These are phyloP conservation scores for Aspergillus japonicus DNA, from an alignment of 2,329 filamentous ascomycete genomes.

Conservation along the genomic window DNA sequence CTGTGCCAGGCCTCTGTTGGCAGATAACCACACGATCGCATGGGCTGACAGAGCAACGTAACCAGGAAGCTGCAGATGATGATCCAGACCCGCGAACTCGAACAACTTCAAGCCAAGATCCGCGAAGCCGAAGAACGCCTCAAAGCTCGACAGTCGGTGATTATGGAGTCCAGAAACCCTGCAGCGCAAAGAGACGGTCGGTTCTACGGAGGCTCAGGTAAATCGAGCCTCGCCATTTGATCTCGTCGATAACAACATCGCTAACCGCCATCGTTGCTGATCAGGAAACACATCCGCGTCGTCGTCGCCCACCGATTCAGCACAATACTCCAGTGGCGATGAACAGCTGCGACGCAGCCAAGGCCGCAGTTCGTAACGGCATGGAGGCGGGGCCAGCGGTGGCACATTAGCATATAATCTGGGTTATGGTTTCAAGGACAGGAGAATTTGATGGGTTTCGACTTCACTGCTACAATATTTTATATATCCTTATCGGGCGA, in stretches of 20 bases:
- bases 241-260: not conserved
- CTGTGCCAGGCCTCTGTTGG: not conserved
- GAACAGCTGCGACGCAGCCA: slow-evolving; percentile 24
- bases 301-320: slow-evolving; percentile 23
- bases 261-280: slow-evolving; percentile 14
- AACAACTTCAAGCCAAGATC: slow-evolving; percentile 79
- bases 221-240: slow-evolving; percentile 13
- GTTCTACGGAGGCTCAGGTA: slow-evolving; percentile 22
- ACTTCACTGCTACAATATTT: slow-evolving; percentile 16
- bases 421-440: slow-evolving; percentile 15
- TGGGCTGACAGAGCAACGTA: slow-evolving; percentile 6
- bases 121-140: slow-evolving; percentile 82
- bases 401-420: slow-evolving; percentile 17
- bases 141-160: slow-evolving; percentile 38
- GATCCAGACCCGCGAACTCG: slow-evolving; percentile 73
- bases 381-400: slow-evolving; percentile 5
- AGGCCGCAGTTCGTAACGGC: slow-evolving; percentile 19
- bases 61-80: slow-evolving; percentile 75
- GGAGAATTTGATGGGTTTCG: slow-evolving; percentile 15
- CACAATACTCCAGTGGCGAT: slow-evolving; percentile 25
- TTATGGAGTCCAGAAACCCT: slow-evolving; percentile 15
- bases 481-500: slow-evolving; percentile 16
- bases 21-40: not conserved
- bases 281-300: slow-evolving; percentile 18
- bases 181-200: slow-evolving; percentile 17